Evolutionary conservation across 345 rosid genomes (phyloP).

Genomic region (Ceriops decandra): DNA sequence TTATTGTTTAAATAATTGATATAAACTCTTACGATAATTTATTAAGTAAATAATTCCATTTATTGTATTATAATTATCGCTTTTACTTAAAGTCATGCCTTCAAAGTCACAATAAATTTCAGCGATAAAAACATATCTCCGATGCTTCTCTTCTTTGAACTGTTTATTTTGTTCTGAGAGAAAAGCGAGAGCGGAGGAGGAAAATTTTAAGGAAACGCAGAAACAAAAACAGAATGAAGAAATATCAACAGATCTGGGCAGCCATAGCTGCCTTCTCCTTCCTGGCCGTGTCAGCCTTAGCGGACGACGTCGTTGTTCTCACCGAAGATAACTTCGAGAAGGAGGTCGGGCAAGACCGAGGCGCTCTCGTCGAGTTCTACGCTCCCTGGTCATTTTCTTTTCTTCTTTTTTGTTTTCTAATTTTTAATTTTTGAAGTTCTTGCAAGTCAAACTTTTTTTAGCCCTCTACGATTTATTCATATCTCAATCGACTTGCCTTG

Average conservation of each 20-base stretch:
- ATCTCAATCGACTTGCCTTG: too few relatives aligned
- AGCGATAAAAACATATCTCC: too few relatives aligned
- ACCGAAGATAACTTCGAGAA: constrained; percentile 91
- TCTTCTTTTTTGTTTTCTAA: neutral
- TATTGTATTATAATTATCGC: too few relatives aligned
- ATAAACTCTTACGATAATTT: too few relatives aligned
- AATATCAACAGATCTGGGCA: constrained; percentile 58
- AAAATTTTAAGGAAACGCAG: neutral
- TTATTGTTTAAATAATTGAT: too few relatives aligned
- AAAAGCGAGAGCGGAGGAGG: neutral
- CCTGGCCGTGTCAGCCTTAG: constrained; percentile 51
- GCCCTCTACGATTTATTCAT: too few relatives aligned
- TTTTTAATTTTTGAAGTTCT: neutral
- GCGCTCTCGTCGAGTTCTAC: constrained; percentile 95
- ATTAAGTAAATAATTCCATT: too few relatives aligned
- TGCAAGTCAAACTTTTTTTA: too few relatives aligned
- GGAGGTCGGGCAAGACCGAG: constrained; percentile 86
- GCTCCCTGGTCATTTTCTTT: constrained; percentile 80
- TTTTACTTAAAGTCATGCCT: too few relatives aligned
- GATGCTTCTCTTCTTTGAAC: too few relatives aligned
- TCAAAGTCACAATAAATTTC: too few relatives aligned
- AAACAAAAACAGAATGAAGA: constrained; percentile 13
- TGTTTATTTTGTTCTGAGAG: too few relatives aligned
- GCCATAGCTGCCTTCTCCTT: constrained; percentile 42
- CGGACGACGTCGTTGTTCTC: constrained; percentile 79